Evolutionary conservation across 2,329 filamentous ascomycete genomes (phyloP), one percentile per base, ranked within the genome.

Genomic region (Balansia obtecta): DNA sequence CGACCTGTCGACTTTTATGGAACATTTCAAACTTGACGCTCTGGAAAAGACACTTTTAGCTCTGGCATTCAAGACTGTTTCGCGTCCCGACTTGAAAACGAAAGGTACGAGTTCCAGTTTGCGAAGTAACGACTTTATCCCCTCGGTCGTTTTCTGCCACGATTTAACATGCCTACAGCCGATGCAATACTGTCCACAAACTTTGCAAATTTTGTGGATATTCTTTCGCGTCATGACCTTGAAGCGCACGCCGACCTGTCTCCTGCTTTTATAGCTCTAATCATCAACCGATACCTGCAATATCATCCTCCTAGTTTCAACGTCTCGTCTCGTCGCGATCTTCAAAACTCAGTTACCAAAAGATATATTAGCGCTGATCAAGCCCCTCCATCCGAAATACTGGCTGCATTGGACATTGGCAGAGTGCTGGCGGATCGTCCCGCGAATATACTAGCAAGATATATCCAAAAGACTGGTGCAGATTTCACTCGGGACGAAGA

Each of bases 1-100:
- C 61, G 91, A 98, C 64, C 77, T 98, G n/a, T 86, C 87, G 2
- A 87, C 86, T 2, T 97, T 98, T 64, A 83, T 97, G 75, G 86
- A 95, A 56, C 90, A 97, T 66, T 98, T 98, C 73, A 89, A 90
- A 64, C 76, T 96, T 49, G 90, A 96, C 69, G 82, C 88, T 10
- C 68, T 96, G 45, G 82, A 89, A 61, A 95, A 95, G 73, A 87
- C 88, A 40, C 79, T 94, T 54, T 76, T 98, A 55, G 88, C 88
- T 46, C 74, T 96, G 51, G 88, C 91, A 4, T 95, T 95, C 68
- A 94, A 91, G 67, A 79, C 83, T 54, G 83, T 83, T n/a, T 79
- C 79, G 40, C 88, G 87, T 59, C 71, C 82, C 52, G 90, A 96
- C 64, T 71, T 98, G 49, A 87, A 88, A 62, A 85, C 84, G 5